Evolutionary conservation across 2,329 filamentous ascomycete genomes (phyloP), one percentile per base, ranked within the genome.

Genomic region (Fusarium mundagurra): DNA sequence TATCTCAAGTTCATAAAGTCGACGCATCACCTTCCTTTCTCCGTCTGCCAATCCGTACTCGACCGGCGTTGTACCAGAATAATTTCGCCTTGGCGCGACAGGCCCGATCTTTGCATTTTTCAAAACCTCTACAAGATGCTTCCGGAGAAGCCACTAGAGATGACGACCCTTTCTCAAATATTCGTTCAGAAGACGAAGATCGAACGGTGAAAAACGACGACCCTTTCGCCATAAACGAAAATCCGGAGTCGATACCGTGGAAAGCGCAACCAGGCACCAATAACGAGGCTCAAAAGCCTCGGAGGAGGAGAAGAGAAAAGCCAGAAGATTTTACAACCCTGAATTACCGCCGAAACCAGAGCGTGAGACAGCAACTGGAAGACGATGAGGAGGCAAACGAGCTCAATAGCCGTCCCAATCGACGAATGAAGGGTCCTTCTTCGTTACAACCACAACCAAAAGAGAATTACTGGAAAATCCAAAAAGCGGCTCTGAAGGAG

Each of bases 401-500:
- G 18, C 45, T 58, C 29, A 53, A 55, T 29, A 41, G n/a, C 27
- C 54, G 50, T 10, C 31, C 43, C 31, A 58, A 38, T 13, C 69
- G 71, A 29, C 63, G 67, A 17, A 47, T 58, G 43, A 74, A 69
- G 34, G 72, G 72, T 8, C 75, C 73, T 27, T 38, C 64, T 8
- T 67, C 75, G 8, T 53, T 59, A 27, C 66, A 73, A 39, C 64
- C 71, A 20, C 61, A 61, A 36, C 67, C 71, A 24, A 72, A 83
- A 65, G 81, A 78, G 8, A 88, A 91, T 72, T 68, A 78, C 8
- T 98, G 96, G 96, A 88, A 90, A 80, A 81, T 89, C 20, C 93
- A 98, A 75, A 98, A 98, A 81, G 85, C 85, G 4, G 92, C 91
- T 0, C 83, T 97, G 41, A 89, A 92, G 77, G 83, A 89, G 69